A percentile compares a stretch with the other conserved stretches of the same genome.
Evolutionary conservation across 1,284 basidiomycete species (phyloP).

Genomic region (Malassezia cuniculi): DNA sequence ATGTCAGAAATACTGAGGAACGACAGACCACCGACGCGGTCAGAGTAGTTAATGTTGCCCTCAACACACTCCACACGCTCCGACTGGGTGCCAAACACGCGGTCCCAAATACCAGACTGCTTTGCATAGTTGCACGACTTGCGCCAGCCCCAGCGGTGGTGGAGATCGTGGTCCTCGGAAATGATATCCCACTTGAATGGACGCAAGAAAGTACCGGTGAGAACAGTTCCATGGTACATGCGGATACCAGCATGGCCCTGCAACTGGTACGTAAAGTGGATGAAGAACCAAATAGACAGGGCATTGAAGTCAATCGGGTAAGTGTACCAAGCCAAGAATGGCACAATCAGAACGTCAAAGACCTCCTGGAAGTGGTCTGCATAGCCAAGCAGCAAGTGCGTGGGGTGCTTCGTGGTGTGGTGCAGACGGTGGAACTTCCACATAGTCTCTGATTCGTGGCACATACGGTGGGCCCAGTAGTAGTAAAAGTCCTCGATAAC

Average conservation of each 20-base stretch:
- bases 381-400: conserved; percentile 22
- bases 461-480: conserved; percentile 33
- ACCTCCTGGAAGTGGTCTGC: conserved; percentile 33
- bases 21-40: too few species aligned
- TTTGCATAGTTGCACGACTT: conserved; percentile 36
- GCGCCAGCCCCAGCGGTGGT: conserved; percentile 39
- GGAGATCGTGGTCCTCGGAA: conserved; percentile 43
- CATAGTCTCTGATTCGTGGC: conserved; percentile 23
- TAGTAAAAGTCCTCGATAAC: conserved; percentile 30
- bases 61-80: conserved; percentile 23
- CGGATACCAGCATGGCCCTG: conserved; percentile 35
- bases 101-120: conserved; percentile 38
- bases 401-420: conserved; percentile 37
- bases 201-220: conserved; percentile 21
- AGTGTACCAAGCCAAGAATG: conserved; percentile 21
- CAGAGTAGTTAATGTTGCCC: conserved; percentile 20
- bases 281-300: conserved; percentile 19
- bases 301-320: conserved; percentile 24
- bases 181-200: conserved; percentile 26
- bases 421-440: conserved; percentile 28
- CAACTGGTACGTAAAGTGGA: conserved; percentile 29
- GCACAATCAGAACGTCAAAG: conserved; percentile 30
- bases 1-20: too few species aligned
- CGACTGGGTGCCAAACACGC: conserved; percentile 32
- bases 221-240: conserved; percentile 23